Evolutionary conservation across 73 alveolate species (phyloP).

Genomic region (Tetrahymena malaccensis): DNA sequence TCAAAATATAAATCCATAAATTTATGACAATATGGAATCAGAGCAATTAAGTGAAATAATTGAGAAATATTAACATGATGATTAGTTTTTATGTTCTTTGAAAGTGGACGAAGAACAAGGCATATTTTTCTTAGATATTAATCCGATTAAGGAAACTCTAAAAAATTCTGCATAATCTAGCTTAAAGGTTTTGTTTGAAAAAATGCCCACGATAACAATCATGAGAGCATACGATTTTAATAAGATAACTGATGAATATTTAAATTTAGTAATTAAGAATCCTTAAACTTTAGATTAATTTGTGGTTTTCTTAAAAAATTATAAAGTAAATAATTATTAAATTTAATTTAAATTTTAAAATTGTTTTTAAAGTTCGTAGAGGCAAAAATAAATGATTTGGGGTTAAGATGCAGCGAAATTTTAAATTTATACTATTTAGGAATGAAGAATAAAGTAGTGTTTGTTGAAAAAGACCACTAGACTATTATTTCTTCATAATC

Average conservation of each 20-base stretch:
- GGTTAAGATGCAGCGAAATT: neutral
- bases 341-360: neutral
- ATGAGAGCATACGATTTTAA: neutral
- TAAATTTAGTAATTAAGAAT: neutral
- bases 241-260: neutral
- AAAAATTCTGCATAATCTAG: conserved; percentile 31
- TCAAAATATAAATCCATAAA: neutral
- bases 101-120: conserved; percentile 49
- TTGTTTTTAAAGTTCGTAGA: neutral
- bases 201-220: neutral
- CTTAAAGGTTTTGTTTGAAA: neutral
- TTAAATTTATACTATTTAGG: neutral
- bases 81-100: conserved; percentile 37
- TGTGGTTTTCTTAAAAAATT: neutral
- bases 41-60: conserved; percentile 35
- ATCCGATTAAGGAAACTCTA: conserved; percentile 42
- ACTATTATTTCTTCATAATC: neutral
- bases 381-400: neutral
- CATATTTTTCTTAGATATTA: conserved; percentile 56
- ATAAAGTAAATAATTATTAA: neutral
- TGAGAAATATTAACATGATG: conserved; percentile 37
- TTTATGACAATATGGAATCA: neutral
- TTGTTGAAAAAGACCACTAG: neutral
- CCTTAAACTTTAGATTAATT: neutral
- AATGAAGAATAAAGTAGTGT: neutral